A percentile compares a stretch with the other conserved stretches of the same genome.
These are phyloP conservation scores for Fallopia convolvulus DNA, from an alignment of 148 eudicot genomes.

Conservation along the genomic window DNA sequence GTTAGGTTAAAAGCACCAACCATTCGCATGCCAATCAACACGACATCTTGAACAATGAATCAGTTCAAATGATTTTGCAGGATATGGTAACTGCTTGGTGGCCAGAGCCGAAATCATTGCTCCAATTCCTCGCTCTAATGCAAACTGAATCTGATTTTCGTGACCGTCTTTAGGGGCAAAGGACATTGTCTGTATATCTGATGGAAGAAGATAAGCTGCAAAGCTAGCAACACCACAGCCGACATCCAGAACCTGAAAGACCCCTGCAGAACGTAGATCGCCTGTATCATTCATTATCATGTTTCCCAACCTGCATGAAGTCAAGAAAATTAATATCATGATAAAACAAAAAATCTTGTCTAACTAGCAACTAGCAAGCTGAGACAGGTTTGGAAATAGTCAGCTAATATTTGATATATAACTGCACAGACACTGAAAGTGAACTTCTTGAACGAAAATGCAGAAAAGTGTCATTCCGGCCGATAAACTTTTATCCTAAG, in stretches of 20 bases:
- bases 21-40: constrained; percentile 93
- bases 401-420: neutral
- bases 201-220: constrained; percentile 76
- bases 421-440: neutral
- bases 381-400: neutral
- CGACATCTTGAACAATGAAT: constrained; percentile 97
- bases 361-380: neutral
- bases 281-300: constrained; percentile 82
- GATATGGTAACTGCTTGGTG: constrained; percentile 92
- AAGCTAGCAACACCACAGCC: constrained; percentile 99
- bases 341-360: neutral
- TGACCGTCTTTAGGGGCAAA: constrained; percentile 98
- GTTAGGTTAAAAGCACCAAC: constrained; percentile 26
- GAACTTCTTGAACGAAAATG: neutral
- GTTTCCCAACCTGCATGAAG: constrained; percentile 74
- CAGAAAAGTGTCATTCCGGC: neutral
- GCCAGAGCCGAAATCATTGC: constrained; percentile 89
- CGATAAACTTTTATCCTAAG: neutral
- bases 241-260: constrained; percentile 86
- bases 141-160: constrained; percentile 97
- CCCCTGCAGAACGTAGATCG: constrained; percentile 77
- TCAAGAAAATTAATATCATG: neutral
- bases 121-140: constrained; percentile 86
- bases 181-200: constrained; percentile 82
- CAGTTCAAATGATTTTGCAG: constrained; percentile 87